Conservation (phyloP, 1,284 basidiomycete species). For the Phellopilus nigrolimitatus region DNA sequence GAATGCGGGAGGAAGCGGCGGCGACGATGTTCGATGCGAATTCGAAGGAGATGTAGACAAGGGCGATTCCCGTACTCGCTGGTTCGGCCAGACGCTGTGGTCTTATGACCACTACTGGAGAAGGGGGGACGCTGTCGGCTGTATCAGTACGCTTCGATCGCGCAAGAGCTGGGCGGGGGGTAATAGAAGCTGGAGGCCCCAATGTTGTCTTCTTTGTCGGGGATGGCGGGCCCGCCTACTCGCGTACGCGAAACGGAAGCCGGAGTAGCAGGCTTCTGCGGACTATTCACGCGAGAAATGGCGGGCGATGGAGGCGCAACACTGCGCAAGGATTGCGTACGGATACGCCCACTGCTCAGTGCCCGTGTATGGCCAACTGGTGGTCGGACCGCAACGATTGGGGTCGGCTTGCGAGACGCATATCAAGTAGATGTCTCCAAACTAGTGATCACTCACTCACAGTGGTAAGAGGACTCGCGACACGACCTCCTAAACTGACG, state of each 20-base stretch:
- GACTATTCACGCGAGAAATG: conserved; percentile 40
- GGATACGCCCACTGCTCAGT: conserved; percentile 35
- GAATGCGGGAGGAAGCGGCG: conserved; percentile 23
- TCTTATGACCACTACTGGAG: conserved; percentile 3
- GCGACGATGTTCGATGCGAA: conserved; percentile 18
- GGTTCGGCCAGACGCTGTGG: conserved; percentile 5
- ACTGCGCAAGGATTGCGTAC: conserved; percentile 34
- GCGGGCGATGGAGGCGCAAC: conserved; percentile 34
- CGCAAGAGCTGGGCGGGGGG: conserved; percentile 33
- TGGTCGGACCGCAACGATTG: conserved; percentile 21
- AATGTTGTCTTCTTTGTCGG: conserved; percentile 27
- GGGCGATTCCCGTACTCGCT: conserved; percentile 9
- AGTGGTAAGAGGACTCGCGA: conserved; percentile 26
- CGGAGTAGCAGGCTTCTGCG: conserved; percentile 40
- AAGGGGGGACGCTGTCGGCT: conserved; percentile 4
- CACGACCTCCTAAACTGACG: conserved; percentile 41
- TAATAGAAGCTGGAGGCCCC: conserved; percentile 19
- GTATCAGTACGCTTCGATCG: conserved; percentile 20
- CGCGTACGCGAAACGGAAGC: conserved; percentile 27
- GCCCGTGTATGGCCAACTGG: conserved; percentile 40
- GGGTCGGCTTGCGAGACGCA: conserved; percentile 22
- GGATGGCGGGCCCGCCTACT: conserved; percentile 33
- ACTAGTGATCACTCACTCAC: conserved; percentile 4
- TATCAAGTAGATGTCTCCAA: neutral
- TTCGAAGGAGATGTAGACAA: conserved; percentile 9